Evolutionary conservation across 1,284 basidiomycete genomes (phyloP).

Genomic region (Pascua guehoae): DNA sequence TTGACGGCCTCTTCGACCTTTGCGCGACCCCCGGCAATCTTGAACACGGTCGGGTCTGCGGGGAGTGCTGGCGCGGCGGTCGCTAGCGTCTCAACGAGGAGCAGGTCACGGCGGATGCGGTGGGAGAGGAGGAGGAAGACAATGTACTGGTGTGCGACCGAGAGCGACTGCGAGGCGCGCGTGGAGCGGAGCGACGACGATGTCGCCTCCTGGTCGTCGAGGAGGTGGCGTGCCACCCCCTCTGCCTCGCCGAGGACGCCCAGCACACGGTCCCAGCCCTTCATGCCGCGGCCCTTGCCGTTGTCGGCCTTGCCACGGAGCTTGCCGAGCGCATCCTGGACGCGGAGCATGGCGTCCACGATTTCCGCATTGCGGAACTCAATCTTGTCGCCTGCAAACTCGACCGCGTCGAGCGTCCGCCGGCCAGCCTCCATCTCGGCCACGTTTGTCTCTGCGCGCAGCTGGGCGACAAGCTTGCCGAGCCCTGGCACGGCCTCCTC

Average conservation of each 20-base stretch:
- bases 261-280: constrained; percentile 75
- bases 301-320: constrained; percentile 46
- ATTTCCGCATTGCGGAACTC: constrained; percentile 88
- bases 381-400: constrained; percentile 78
- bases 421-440: constrained; percentile 53
- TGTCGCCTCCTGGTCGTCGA: constrained; percentile 65
- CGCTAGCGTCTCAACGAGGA: constrained; percentile 66
- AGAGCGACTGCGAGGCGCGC: constrained; percentile 51
- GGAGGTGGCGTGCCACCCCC: constrained; percentile 69
- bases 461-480: constrained; percentile 25
- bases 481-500: constrained; percentile 50
- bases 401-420: constrained; percentile 59
- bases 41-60: constrained; percentile 35
- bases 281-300: constrained; percentile 47
- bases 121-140: constrained; percentile 78
- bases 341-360: constrained; percentile 77
- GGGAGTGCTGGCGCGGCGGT: constrained; percentile 43
- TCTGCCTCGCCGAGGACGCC: constrained; percentile 82
- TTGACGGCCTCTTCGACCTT: constrained; percentile 55
- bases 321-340: constrained; percentile 69
- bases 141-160: constrained; percentile 79
- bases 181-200: constrained; percentile 35
- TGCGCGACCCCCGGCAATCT: constrained; percentile 37
- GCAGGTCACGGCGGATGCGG: constrained; percentile 80
- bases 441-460: constrained; percentile 47